Conservation (phyloP, 768 basidiomycete genomes). For the Hypsizygus marmoreus region DNA sequence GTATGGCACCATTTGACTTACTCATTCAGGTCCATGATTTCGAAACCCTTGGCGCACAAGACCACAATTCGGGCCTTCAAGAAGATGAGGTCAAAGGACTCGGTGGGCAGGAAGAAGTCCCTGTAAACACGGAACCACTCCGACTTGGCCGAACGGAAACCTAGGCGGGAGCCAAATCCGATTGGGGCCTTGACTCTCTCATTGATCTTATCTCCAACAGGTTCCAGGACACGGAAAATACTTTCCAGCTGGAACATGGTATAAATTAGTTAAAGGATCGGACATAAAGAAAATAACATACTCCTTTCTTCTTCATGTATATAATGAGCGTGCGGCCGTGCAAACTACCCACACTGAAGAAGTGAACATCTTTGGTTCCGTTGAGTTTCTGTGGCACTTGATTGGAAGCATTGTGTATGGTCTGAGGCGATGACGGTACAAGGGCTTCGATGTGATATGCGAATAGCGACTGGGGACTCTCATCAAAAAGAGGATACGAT, state of each 20-base stretch:
- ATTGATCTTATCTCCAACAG: constrained; percentile 87
- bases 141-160: constrained; percentile 76
- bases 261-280: background rate
- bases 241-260: constrained; percentile 75
- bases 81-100: constrained; percentile 90
- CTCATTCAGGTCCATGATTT: constrained; percentile 96
- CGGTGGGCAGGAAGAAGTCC: constrained; percentile 91
- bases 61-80: constrained; percentile 93
- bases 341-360: constrained; percentile 91
- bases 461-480: constrained; percentile 64
- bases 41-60: constrained; percentile 91
- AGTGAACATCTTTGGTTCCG: constrained; percentile 89
- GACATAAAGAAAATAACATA: constrained; percentile 22
- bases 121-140: constrained; percentile 97
- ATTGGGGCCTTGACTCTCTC: constrained; percentile 72
- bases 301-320: constrained; percentile 95
- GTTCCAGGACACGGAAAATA: constrained; percentile 96
- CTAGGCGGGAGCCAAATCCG: constrained; percentile 71
- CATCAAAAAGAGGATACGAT: background rate
- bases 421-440: constrained; percentile 81
- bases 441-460: constrained; percentile 97
- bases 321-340: constrained; percentile 88
- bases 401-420: constrained; percentile 50
- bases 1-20: constrained; percentile 38
- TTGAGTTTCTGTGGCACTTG: constrained; percentile 90